Conservation (phyloP, 139 green algal genomes). For the Micractinium conductrix region DNA sequence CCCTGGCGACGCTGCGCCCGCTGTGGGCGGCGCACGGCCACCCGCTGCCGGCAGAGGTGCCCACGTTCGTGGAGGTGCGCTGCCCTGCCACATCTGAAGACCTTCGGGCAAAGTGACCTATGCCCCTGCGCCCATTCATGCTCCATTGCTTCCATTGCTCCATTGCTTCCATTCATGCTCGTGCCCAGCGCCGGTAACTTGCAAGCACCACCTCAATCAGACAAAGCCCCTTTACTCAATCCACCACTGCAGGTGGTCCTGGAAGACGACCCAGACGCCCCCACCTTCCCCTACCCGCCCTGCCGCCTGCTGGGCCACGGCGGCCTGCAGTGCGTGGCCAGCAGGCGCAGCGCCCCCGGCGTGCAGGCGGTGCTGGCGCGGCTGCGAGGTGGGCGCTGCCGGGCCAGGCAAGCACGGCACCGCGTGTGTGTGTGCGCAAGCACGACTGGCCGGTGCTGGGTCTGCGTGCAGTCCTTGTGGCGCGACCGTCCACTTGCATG, state of each 20-base stretch:
- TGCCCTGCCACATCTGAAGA: neutral
- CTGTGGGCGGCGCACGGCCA: constrained; percentile 25
- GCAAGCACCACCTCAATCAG: too few species aligned
- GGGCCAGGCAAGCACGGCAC: neutral
- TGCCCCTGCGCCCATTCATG: too few species aligned
- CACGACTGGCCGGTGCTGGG: neutral
- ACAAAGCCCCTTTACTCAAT: too few species aligned
- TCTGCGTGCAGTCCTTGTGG: neutral
- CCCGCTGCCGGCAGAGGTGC: constrained; percentile 11
- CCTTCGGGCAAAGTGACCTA: too few species aligned
- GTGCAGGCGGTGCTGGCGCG: constrained; percentile 24
- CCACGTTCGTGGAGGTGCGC: neutral
- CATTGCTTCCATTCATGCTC: too few species aligned
- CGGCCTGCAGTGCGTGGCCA: constrained; percentile 21
- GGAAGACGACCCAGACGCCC: constrained; percentile 35
- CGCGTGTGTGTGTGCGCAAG: neutral
- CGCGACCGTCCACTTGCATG: too few species aligned
- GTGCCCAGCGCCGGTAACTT: too few species aligned
- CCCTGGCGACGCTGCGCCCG: neutral
- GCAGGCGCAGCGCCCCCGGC: neutral
- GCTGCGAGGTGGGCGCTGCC: constrained; percentile 13
- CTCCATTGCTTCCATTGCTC: too few species aligned
- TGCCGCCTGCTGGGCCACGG: constrained; percentile 20
- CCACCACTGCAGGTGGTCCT: constrained; percentile 25
- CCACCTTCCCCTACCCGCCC: constrained; percentile 18